phyloP scores from a whole-genome alignment of 352 stramenopile species.

The Phytophthora fragariaefolia region DNA sequence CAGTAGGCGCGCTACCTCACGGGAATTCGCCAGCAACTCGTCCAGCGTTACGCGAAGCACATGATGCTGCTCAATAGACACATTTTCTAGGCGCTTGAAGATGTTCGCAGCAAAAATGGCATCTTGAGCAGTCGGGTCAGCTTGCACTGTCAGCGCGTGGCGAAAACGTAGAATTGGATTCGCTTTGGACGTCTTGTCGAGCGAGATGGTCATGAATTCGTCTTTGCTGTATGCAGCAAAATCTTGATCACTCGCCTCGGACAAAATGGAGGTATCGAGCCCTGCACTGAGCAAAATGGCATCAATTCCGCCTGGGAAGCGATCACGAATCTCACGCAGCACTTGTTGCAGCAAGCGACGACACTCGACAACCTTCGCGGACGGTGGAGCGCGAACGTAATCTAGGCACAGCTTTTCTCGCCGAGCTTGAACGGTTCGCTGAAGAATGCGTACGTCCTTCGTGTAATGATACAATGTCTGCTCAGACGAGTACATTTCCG shows the following conservation, averaged over 20 bases:
- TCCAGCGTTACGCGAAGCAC: conserved; percentile 64
- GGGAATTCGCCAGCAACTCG: conserved; percentile 54
- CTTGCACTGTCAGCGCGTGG: conserved; percentile 67
- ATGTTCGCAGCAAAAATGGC: conserved; percentile 54
- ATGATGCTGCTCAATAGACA: conserved; percentile 70
- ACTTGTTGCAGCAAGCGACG: conserved; percentile 62
- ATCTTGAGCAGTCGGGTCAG: conserved; percentile 44
- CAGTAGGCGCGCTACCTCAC: conserved; percentile 54
- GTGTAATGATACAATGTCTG: conserved; percentile 83
- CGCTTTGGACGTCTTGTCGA: conserved; percentile 43
- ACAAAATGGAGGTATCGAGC: conserved; percentile 76
- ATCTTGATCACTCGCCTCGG: conserved; percentile 56
- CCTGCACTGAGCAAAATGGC: conserved; percentile 71
- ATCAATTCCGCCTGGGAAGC: conserved; percentile 46
- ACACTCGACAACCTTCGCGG: conserved; percentile 45
- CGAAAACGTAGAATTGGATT: conserved; percentile 58
- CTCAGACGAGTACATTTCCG: conserved; percentile 64
- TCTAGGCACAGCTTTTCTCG: conserved; percentile 45
- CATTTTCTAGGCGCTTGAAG: conserved; percentile 42
- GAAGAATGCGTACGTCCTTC: conserved; percentile 60
- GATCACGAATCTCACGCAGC: conserved; percentile 45
- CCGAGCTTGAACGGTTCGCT: conserved; percentile 42
- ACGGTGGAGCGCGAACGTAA: conserved; percentile 49
- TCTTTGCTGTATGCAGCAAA: conserved; percentile 27
- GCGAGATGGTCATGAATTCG: conserved; percentile 41